Base-by-base conservation (phyloP, 768 basidiomycete species). In the Pisolithus albus region DNA sequence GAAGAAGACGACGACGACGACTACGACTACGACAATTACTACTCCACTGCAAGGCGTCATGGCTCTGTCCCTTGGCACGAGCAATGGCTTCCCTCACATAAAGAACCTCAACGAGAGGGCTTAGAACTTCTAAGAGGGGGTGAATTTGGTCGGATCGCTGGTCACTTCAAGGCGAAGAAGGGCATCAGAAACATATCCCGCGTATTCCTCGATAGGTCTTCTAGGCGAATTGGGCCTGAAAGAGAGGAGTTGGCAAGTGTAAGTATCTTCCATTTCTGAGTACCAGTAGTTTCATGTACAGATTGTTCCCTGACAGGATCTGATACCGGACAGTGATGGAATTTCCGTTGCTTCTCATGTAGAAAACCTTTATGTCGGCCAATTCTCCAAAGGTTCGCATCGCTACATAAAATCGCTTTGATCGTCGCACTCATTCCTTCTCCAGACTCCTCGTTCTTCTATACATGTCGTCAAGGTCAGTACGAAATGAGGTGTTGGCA, bases 381-480 rank as follows among this genome's bases (percentile, higher is more conserved):
- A 92, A 64, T 94, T 82, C 65, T 91, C 88, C 10, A 75, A 76
- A 59, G 85, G 88, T 86, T 54, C 50, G 38, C 21, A 21, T 38
- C 42, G 43, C 34, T 34, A 48, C 18, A 11, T 18, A 21, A 7
- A 21, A 19, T 50, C 34, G 3, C 15, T 54, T 47, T 30, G 9
- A 38, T 46, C 23, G 28, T 11, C 30, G 13, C 36, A 44, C 41
- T 61, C 47, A 54, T 42, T 46, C 32, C 21, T 16, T 48, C 28
- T 39, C 46, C 44, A 88, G 91, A 92, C 62, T 87, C 90, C 0
- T 83, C 86, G 0, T 94, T 96, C 66, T 97, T 89, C 65, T 97
- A 96, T 65, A 92, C 93, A 4, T 95, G 93, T 59, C 83, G 81
- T 42, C 85, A 88, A 78, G 88, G 87, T 86, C 52, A 49, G 63